phyloP scores from a whole-genome alignment of 306 rosid species.

The Cucurbita ficifolia region DNA sequence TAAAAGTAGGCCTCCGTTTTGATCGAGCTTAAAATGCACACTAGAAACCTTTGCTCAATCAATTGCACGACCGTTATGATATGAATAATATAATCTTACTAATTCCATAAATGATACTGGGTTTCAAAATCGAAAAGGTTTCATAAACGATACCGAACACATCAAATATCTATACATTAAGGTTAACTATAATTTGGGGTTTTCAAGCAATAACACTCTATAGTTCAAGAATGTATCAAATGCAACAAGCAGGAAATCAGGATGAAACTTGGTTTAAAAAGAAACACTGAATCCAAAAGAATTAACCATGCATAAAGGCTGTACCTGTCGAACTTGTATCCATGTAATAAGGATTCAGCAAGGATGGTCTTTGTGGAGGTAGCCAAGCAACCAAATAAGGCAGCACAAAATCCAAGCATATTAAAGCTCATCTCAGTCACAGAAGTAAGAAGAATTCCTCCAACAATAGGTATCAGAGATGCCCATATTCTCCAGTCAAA shows the following conservation, averaged over 20 bases:
- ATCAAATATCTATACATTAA: not conserved
- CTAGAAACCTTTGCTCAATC: too few relatives aligned
- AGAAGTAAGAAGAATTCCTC: conserved; percentile 96
- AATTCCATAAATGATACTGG: not conserved
- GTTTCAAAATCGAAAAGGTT: not conserved
- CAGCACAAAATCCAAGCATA: conserved; percentile 89
- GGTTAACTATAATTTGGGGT: not conserved
- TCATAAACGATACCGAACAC: not conserved
- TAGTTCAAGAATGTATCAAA: not conserved
- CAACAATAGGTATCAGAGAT: conserved; percentile 89
- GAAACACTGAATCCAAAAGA: not conserved
- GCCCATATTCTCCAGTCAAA: conserved; percentile 94
- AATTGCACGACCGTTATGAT: not conserved
- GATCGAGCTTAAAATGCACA: too few relatives aligned
- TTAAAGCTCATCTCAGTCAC: conserved; percentile 92
- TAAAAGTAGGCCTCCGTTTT: too few relatives aligned
- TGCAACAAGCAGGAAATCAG: not conserved
- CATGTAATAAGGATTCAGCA: conserved; percentile 83
- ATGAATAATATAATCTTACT: not conserved
- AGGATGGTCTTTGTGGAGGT: conserved; percentile 96
- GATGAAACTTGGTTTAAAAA: not conserved
- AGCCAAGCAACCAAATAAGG: conserved; percentile 91
- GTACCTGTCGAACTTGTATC: conserved; percentile 92
- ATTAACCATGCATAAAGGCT: not conserved
- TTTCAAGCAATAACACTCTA: not conserved